These are phyloP conservation scores for Myxozyma monticola DNA, from an alignment of 805 yeast species.

Conservation along the genomic window DNA sequence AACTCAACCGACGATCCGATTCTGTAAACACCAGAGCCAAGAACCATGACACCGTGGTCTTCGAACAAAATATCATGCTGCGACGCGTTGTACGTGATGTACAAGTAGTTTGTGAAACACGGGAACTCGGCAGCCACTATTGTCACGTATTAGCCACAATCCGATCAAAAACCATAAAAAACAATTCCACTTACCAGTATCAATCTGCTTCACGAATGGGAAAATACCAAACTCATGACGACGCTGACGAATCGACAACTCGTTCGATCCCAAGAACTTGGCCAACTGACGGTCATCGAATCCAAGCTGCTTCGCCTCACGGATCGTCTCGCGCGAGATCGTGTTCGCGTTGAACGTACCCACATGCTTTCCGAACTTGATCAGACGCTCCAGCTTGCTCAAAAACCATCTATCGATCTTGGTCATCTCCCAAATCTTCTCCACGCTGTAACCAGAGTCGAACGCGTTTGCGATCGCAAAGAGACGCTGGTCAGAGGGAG, in stretches of 20 bases:
- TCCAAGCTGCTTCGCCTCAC: conserved; percentile 93
- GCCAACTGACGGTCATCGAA: conserved; percentile 97
- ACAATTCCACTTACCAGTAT: conserved; percentile 58
- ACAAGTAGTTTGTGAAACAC: conserved; percentile 89
- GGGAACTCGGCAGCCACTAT: conserved; percentile 96
- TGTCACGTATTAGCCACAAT: not conserved
- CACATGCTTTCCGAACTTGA: conserved; percentile 61
- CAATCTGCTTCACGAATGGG: conserved; percentile 95
- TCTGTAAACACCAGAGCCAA: conserved; percentile 99
- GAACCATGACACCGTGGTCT: conserved; percentile 89
- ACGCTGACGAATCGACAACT: conserved; percentile 84
- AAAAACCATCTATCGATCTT: conserved; percentile 96
- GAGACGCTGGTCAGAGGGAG: conserved; percentile 96
- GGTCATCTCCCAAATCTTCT: conserved; percentile 86
- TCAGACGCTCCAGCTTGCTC: conserved; percentile 75
- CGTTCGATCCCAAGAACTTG: conserved; percentile 80
- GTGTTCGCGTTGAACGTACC: conserved; percentile 39
- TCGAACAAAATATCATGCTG: conserved; percentile 79
- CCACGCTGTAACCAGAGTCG: conserved; percentile 83
- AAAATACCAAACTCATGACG: conserved; percentile 83
- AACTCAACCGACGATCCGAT: conserved; percentile 98
- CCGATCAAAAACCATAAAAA: no score
- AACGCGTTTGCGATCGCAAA: conserved; percentile 96
- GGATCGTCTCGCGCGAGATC: conserved; percentile 61
- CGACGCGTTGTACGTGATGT: conserved; percentile 93